Base-by-base conservation (phyloP, 495 filamentous ascomycete species). In the Evernia prunastri region DNA sequence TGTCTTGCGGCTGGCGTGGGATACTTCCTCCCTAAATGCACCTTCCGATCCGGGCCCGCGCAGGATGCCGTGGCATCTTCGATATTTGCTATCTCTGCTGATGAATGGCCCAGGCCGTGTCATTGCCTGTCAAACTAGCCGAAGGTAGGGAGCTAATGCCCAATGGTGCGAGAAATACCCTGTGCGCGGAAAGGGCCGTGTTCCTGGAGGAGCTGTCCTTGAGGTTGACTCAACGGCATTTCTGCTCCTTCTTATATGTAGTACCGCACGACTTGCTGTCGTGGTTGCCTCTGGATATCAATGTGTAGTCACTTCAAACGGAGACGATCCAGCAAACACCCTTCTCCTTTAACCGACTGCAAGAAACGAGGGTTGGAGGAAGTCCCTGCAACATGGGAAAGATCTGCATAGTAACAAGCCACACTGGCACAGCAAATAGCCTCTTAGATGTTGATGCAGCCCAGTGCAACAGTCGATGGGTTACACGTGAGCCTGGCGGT, bases 1-100 rank as follows among this genome's bases (percentile, higher is more conserved):
- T 54, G 51, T n/a, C 29, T 54, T 54, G 51, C 29, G 27, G 51
- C 29, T 54, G 51, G 51, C 29, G 17, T 54, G 51, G 51, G 51
- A 15, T 20, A 31, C 17, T 20, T n/a, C 5, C 51, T 29, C 29
- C 29, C 33, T 31, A 53, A 31, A 33, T 33, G 51, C 7, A 33
- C 27, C 51, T 20, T 54, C 27, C 51, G 51, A 54, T 54, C 51
- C 51, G 51, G 33, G 13, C 51, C 51, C 8, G 29, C 29, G 51
- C n/a, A n/a, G 51, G 51, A 33, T 54, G 25, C 51, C 51, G 29
- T 54, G 17, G 20, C 51, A 53, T 53, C 12, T 33, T 54, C 23
- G 3, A 54, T 33, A 17, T 4, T 33, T 20, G 27, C 33, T 54
- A 54, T 54, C 51, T 54, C 8, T 54, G 51, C 51, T 33, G 7